phyloP scores from a whole-genome alignment of 805 yeast genomes.

The Sugiyamaella floridensis region DNA sequence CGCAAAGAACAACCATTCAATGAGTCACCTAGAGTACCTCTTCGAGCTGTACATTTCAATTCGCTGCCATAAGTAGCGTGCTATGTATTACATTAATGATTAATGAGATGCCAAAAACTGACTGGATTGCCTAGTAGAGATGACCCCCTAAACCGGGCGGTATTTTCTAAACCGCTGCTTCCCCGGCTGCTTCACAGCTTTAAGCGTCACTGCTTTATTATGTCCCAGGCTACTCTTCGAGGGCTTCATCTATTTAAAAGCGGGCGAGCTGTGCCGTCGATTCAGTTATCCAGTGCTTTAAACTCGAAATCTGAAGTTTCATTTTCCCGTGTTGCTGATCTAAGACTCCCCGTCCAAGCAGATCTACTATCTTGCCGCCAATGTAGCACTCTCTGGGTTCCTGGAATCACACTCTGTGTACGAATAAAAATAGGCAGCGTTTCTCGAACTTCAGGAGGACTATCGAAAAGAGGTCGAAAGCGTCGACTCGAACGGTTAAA shows the following conservation, averaged over 20 bases:
- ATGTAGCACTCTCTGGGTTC: conserved; percentile 15
- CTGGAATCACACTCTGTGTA: conserved; percentile 17
- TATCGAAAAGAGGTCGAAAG: neutral
- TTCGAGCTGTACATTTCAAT: neutral
- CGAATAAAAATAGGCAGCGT: conserved; percentile 2
- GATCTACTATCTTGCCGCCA: conserved; percentile 11
- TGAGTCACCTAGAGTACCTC: neutral
- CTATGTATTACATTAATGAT: neutral
- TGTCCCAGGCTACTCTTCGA: neutral
- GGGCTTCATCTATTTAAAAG: neutral
- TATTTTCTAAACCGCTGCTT: no score
- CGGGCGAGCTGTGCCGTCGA: neutral
- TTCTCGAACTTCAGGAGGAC: conserved; percentile 1
- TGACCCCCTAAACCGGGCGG: neutral
- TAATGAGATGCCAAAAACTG: neutral
- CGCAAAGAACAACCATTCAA: neutral
- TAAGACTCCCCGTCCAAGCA: conserved; percentile 3
- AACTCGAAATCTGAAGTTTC: neutral
- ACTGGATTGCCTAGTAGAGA: no score
- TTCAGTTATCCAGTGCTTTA: neutral
- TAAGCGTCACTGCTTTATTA: neutral
- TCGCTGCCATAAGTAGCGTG: neutral
- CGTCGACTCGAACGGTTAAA: neutral
- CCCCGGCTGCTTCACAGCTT: no score
- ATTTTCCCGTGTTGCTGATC: neutral